Conservation (phyloP, 306 rosid genomes). For the Corylus heterophylla region DNA sequence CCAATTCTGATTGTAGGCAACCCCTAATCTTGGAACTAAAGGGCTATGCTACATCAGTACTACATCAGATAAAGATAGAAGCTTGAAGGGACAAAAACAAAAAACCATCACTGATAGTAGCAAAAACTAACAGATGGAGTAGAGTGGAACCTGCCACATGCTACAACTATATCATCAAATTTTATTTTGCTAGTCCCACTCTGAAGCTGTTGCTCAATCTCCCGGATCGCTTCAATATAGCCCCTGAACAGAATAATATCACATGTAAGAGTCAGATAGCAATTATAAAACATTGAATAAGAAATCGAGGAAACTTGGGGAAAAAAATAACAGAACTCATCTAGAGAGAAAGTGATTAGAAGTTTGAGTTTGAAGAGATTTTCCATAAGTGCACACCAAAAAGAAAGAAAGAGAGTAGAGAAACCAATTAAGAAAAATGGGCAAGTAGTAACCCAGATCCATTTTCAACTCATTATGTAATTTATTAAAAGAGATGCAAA, state of each 20-base stretch:
- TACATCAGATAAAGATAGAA: background rate
- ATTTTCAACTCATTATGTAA: background rate
- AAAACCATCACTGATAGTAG: conserved; percentile 8
- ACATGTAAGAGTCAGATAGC: conserved; percentile 11
- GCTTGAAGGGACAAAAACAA: background rate
- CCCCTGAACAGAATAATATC: conserved; percentile 62
- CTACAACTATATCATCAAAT: conserved; percentile 92
- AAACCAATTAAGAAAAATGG: background rate
- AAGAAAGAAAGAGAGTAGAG: background rate
- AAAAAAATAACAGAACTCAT: background rate
- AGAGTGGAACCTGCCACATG: conserved; percentile 84
- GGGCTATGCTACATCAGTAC: background rate
- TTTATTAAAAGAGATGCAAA: background rate
- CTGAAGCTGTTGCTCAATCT: conserved; percentile 83
- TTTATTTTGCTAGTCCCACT: conserved; percentile 39
- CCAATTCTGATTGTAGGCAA: background rate
- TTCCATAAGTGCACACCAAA: background rate
- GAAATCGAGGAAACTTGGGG: background rate
- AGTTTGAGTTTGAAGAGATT: background rate
- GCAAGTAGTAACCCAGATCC: background rate
- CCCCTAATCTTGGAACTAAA: background rate
- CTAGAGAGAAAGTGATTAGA: background rate
- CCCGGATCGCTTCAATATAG: conserved; percentile 76
- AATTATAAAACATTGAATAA: conserved; percentile 5
- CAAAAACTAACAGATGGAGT: conserved; percentile 34